Percentiles rank a stretch among this genome's conserved stretches.
phyloP scores from a whole-genome alignment of 352 stramenopile species.

The Phytophthora pluvialis region DNA sequence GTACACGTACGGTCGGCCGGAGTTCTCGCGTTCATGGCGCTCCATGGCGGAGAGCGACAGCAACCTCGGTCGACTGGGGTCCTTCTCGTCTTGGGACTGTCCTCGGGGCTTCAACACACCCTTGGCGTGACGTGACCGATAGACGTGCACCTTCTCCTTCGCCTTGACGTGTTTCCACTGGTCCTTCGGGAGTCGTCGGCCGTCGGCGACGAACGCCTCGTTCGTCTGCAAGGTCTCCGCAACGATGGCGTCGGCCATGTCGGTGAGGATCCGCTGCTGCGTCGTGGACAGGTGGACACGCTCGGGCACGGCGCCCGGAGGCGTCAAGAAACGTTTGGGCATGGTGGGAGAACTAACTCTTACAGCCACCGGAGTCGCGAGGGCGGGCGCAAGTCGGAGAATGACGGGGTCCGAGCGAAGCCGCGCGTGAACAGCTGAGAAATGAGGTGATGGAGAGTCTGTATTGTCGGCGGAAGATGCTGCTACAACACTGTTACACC shows the following conservation, averaged over 20 bases:
- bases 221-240: slow-evolving; percentile 62
- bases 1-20: slow-evolving; percentile 30
- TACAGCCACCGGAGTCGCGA: neutral
- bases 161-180: slow-evolving; percentile 65
- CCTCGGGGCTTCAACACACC: slow-evolving; percentile 5
- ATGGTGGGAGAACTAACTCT: neutral
- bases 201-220: slow-evolving; percentile 53
- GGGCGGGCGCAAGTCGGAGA: slow-evolving; percentile 21
- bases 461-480: slow-evolving; percentile 16
- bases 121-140: slow-evolving; percentile 46
- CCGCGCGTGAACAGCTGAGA: slow-evolving; percentile 27
- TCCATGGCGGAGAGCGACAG: slow-evolving; percentile 49
- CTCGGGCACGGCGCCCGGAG: slow-evolving; percentile 23
- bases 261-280: slow-evolving; percentile 46
- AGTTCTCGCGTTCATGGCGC: slow-evolving; percentile 29
- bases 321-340: slow-evolving; percentile 27
- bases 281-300: slow-evolving; percentile 21
- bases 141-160: slow-evolving; percentile 65
- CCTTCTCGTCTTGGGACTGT: slow-evolving; percentile 29
- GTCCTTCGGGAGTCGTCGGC: slow-evolving; percentile 37
- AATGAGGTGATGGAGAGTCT: slow-evolving; percentile 28
- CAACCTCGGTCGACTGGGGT: slow-evolving; percentile 47
- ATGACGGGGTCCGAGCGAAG: slow-evolving; percentile 16
- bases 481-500: neutral
- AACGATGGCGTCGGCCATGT: slow-evolving; percentile 61